phyloP scores from a whole-genome alignment of 768 basidiomycete species.

The Pleurotus giganteus region DNA sequence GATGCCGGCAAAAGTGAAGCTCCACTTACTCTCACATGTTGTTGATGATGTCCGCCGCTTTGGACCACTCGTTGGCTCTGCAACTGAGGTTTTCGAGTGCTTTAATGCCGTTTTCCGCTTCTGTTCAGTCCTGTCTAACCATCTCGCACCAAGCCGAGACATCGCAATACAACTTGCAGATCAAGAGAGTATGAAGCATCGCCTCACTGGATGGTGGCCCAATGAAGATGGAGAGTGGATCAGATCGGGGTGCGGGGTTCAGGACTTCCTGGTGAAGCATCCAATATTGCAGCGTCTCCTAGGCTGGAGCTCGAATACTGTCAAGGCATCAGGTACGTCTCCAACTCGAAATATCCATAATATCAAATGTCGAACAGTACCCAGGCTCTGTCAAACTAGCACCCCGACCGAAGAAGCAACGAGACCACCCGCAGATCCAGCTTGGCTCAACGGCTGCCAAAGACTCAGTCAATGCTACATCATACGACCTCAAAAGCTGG shows the following conservation, averaged over 20 bases:
- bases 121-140: conserved; percentile 40
- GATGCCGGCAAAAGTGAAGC: conserved; percentile 33
- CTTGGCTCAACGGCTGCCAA: background rate
- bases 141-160: conserved; percentile 40
- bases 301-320: conserved; percentile 14
- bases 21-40: conserved; percentile 33
- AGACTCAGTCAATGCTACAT: background rate
- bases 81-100: conserved; percentile 35
- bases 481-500: background rate
- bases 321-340: background rate
- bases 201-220: conserved; percentile 30
- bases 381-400: background rate
- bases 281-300: conserved; percentile 18
- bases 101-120: conserved; percentile 41
- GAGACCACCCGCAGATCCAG: background rate
- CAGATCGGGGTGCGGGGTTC: conserved; percentile 17
- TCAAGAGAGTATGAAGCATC: conserved; percentile 28
- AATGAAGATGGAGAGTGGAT: conserved; percentile 14
- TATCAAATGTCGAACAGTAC: conserved; percentile 4
- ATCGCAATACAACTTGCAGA: conserved; percentile 31
- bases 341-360: conserved; percentile 5
- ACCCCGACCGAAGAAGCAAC: background rate
- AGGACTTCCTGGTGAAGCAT: conserved; percentile 9
- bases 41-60: conserved; percentile 30
- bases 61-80: conserved; percentile 32